phyloP scores from a whole-genome alignment of 306 rosid genomes.

The Potentilla sterilis region DNA sequence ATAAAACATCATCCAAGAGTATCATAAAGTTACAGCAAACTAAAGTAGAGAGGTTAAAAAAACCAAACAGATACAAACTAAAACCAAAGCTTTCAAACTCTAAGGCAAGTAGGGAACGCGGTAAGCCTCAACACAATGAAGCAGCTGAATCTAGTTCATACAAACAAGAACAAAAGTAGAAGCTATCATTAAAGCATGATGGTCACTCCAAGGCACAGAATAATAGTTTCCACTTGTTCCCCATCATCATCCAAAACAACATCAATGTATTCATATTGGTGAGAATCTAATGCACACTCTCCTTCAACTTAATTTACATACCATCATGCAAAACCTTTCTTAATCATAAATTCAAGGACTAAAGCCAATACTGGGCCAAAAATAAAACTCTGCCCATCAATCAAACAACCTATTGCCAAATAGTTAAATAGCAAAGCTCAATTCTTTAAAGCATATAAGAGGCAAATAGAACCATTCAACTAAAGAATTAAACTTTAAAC shows the following conservation, averaged over 20 bases:
- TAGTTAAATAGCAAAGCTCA: background rate
- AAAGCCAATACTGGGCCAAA: no score
- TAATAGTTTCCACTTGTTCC: background rate
- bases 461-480: background rate
- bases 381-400: background rate
- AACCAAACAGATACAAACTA: background rate
- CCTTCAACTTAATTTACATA: background rate
- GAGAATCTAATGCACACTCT: background rate
- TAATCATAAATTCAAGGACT: no score
- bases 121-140: background rate
- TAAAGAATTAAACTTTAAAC: background rate
- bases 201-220: background rate
- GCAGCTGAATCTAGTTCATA: background rate
- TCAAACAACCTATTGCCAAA: background rate
- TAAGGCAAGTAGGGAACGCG: background rate
- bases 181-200: background rate
- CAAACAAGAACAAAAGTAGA: no score
- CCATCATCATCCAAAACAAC: background rate
- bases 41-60: no score
- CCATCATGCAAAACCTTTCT: background rate
- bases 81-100: background rate
- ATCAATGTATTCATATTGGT: background rate
- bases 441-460: background rate
- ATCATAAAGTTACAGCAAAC: background rate
- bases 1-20: background rate